phyloP scores from a whole-genome alignment of 495 filamentous ascomycete genomes.

The Penicillium canescens region DNA sequence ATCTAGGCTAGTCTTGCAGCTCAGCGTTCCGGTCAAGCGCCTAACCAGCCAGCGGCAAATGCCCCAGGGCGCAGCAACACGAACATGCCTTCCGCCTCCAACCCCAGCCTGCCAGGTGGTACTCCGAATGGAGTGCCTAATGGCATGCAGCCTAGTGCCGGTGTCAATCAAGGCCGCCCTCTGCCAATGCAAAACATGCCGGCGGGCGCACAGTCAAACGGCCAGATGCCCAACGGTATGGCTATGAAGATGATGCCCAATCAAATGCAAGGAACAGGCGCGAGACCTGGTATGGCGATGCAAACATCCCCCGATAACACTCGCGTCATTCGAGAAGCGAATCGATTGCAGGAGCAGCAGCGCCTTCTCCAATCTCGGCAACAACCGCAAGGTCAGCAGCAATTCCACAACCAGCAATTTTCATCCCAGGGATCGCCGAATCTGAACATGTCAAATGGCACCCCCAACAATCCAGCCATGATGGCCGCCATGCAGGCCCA shows the following conservation, averaged over 20 bases:
- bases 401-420: conserved; percentile 45
- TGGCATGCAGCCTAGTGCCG: conserved; percentile 37
- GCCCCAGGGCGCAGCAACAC: conserved; percentile 37
- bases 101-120: conserved; percentile 28
- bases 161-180: conserved; percentile 38
- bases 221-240: conserved; percentile 55
- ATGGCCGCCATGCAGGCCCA: conserved; percentile 52
- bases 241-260: conserved; percentile 71
- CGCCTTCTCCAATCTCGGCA: conserved; percentile 66
- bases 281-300: conserved; percentile 60
- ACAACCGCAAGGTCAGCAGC: conserved; percentile 48
- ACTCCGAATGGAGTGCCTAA: conserved; percentile 39
- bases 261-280: conserved; percentile 62
- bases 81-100: conserved; percentile 41
- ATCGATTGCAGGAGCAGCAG: conserved; percentile 63
- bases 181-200: conserved; percentile 43
- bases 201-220: conserved; percentile 36
- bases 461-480: conserved; percentile 54
- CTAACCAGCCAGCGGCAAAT: conserved; percentile 44
- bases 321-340: conserved; percentile 59
- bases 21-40: conserved; percentile 45
- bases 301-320: conserved; percentile 53
- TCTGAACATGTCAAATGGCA: conserved; percentile 44
- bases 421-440: conserved; percentile 45
- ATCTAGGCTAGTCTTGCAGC: conserved; percentile 39